Evolutionary conservation across 768 basidiomycete genomes (phyloP).

Genomic region (Pleurotus tuoliensis): DNA sequence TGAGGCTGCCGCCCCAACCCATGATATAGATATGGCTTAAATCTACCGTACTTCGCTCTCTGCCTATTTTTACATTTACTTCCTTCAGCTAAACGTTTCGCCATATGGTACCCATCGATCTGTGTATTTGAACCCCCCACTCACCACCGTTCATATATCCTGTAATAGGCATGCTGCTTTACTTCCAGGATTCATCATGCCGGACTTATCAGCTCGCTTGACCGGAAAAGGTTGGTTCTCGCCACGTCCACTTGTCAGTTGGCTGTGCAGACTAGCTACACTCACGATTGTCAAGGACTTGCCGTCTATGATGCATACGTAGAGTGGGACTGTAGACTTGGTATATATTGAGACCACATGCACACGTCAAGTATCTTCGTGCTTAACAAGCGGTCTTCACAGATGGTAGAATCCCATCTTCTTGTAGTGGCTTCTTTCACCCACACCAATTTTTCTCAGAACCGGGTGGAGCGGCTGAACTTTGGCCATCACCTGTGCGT

Average conservation of each 20-base stretch:
- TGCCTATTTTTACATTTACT: not conserved
- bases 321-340: too few relatives aligned
- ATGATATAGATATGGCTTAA: slow-evolving; percentile 56
- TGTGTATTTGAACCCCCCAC: not conserved
- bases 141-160: not conserved
- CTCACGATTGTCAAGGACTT: slow-evolving; percentile 8
- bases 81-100: not conserved
- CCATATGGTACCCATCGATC: not conserved
- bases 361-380: not conserved
- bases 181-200: slow-evolving; percentile 6
- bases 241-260: not conserved
- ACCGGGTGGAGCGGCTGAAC: not conserved
- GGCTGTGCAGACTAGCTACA: not conserved
- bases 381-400: not conserved
- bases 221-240: not conserved
- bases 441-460: not conserved
- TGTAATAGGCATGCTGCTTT: slow-evolving; percentile 1
- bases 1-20: slow-evolving; percentile 13
- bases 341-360: not conserved
- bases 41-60: not conserved
- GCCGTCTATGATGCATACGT: not conserved
- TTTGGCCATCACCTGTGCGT: not conserved
- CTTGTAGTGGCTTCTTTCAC: not conserved
- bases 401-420: not conserved
- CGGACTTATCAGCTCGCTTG: not conserved